Percentiles rank a stretch among this genome's conserved stretches.
These are phyloP conservation scores for Plenodomus lindquistii DNA, from an alignment of 2,329 filamentous ascomycete genomes.

Conservation along the genomic window DNA sequence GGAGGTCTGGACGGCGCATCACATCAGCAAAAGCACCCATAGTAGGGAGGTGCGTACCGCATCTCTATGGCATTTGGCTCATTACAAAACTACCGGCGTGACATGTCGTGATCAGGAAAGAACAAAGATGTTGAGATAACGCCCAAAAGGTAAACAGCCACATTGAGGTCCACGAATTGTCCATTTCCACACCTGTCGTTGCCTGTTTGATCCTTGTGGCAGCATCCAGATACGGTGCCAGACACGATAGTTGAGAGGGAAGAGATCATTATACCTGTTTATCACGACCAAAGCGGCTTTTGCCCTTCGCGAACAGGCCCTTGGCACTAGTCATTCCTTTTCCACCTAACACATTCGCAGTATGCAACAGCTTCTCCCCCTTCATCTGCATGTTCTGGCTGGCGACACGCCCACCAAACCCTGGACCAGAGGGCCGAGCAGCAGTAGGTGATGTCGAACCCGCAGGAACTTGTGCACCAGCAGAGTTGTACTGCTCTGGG, in stretches of 20 bases:
- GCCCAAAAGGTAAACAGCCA: conserved; percentile 20
- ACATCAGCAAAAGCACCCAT: conserved; percentile 40
- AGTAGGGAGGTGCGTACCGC: not conserved
- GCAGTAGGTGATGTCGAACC: conserved; percentile 26
- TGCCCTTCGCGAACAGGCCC: conserved; percentile 87
- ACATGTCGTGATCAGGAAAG: conserved; percentile 20
- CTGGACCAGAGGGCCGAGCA: conserved; percentile 20
- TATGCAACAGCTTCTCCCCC: conserved; percentile 86
- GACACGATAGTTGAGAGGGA: conserved; percentile 21
- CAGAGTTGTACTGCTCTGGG: conserved; percentile 25
- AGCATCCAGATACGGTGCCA: not conserved
- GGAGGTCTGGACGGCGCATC: conserved; percentile 40
- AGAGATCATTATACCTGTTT: conserved; percentile 83
- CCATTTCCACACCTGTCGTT: conserved; percentile 10
- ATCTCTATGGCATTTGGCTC: conserved; percentile 33
- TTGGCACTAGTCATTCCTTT: conserved; percentile 82
- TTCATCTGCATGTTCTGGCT: conserved; percentile 67
- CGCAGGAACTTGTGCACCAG: conserved; percentile 33
- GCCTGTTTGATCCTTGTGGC: not conserved
- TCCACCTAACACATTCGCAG: conserved; percentile 71
- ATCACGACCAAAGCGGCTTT: conserved; percentile 76
- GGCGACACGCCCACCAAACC: conserved; percentile 24
- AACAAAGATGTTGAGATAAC: conserved; percentile 18
- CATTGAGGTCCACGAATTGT: conserved; percentile 1
- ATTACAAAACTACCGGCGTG: conserved; percentile 30